A percentile compares a stretch with the other conserved stretches of the same genome.
phyloP scores from a whole-genome alignment of 106 monocot species.

The Chionographis japonica region DNA sequence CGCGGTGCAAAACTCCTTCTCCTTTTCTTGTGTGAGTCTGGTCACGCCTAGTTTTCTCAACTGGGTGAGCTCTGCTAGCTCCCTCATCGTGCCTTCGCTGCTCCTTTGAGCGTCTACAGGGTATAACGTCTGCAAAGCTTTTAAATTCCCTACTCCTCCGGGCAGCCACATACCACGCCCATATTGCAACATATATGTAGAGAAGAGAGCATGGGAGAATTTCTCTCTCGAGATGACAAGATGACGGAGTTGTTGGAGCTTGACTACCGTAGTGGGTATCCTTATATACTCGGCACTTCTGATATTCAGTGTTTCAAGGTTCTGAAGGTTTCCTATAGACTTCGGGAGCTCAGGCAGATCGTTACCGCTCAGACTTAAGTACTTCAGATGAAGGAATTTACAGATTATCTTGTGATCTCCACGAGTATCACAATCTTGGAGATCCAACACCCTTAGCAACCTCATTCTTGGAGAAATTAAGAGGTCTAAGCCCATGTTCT shows the following conservation, averaged over 20 bases:
- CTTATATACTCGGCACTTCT: not conserved
- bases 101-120: not conserved
- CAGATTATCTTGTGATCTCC: not conserved
- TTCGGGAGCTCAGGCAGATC: no score
- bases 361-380: not conserved
- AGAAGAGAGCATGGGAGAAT: no score
- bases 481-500: no score
- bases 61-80: slow-evolving; percentile 2
- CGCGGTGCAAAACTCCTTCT: not conserved
- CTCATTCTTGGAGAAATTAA: not conserved
- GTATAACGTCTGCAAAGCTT: not conserved
- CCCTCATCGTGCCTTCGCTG: not conserved
- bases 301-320: slow-evolving; percentile 8
- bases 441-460: slow-evolving; percentile 16
- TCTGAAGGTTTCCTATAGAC: slow-evolving; percentile 2
- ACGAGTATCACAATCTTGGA: not conserved
- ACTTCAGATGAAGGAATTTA: slow-evolving; percentile 1
- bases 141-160: not conserved
- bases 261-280: not conserved
- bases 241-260: slow-evolving; percentile 12
- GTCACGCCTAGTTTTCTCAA: slow-evolving; percentile 7
- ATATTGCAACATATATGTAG: no score
- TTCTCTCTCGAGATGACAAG: not conserved
- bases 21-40: not conserved
- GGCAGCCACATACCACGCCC: not conserved